Conservation (phyloP, 441 rosid species). For the Bruguiera hainesii region DNA sequence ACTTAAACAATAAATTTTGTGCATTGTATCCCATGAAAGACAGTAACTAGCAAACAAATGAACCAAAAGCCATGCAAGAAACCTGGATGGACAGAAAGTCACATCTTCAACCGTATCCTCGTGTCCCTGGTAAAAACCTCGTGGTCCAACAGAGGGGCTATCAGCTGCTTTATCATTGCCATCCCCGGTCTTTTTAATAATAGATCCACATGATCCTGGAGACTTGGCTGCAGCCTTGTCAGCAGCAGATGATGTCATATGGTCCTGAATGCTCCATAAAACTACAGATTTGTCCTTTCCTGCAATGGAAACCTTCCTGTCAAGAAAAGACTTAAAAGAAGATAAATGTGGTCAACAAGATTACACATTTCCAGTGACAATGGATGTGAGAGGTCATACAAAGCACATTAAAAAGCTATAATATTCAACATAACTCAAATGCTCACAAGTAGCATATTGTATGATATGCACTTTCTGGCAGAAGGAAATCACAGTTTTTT, state of each 20-base stretch:
- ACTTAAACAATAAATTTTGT: neutral
- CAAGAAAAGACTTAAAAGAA: slow-evolving; percentile 3
- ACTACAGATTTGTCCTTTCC: slow-evolving; percentile 85
- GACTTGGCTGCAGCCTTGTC: slow-evolving; percentile 36
- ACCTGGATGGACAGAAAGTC: slow-evolving; percentile 55
- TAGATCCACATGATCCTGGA: slow-evolving; percentile 37
- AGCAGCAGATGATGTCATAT: slow-evolving; percentile 37
- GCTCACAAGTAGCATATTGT: no score
- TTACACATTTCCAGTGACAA: neutral
- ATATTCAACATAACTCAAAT: neutral
- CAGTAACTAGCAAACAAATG: neutral
- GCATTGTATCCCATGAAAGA: neutral
- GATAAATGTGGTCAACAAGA: neutral
- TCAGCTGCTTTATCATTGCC: slow-evolving; percentile 32
- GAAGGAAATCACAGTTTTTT: neutral
- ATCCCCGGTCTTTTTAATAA: slow-evolving; percentile 39
- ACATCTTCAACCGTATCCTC: slow-evolving; percentile 58
- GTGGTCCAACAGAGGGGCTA: slow-evolving; percentile 41
- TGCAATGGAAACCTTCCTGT: slow-evolving; percentile 4
- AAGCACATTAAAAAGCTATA: neutral
- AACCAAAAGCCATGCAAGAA: neutral
- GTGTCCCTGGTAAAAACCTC: slow-evolving; percentile 49
- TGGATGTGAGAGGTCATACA: neutral
- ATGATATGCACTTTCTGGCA: neutral
- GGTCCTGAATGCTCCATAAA: slow-evolving; percentile 64